Evolutionary conservation across 768 basidiomycete species (phyloP), one percentile per base, ranked within the genome.

Genomic region (Myochromella boudieri): DNA sequence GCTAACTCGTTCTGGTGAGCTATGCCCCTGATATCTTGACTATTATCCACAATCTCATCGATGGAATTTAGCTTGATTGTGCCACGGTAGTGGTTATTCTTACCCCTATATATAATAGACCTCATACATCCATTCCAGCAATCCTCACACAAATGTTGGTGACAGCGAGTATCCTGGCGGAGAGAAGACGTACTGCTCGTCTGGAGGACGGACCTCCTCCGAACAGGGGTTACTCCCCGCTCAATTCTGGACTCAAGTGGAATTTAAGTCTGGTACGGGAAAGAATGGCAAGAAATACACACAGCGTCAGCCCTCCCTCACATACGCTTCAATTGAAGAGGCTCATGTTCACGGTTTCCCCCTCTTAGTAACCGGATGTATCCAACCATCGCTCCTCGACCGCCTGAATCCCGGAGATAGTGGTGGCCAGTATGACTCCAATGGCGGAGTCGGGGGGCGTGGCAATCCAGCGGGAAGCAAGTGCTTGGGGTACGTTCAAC

Each of bases 281-380:
- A 58, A 56, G 43, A 64, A 68, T 25, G 76, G 72, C 4, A 66
- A 59, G 27, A 58, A 69, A 25, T 80, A 64, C 51, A 72, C 69
- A 3, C 78, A 80, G 49, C 54, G 79, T 78, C 37, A 50, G 72
- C 61, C 31, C 4, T 22, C 33, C 25, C 18, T 24, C 28, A 29
- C 14, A 29, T 29, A 8, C 28, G 8, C 14, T 14, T 29, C 14
- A 8, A 29, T 29, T 29, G 28, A 8, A 29, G n/a, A n/a, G n/a
- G n/a, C n/a, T n/a, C n/a, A n/a, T n/a, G n/a, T n/a, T 37, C 27
- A n/a, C n/a, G n/a, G n/a, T n/a, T n/a, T n/a, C n/a, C n/a, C n/a
- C n/a, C n/a, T n/a, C n/a, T n/a, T 31, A 81, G 80, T 82, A 37
- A 82, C 80, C 0, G 80, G 80, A 6, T 82, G 80, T 49, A 81